A percentile compares a stretch with the other conserved stretches of the same genome.
phyloP scores from a whole-genome alignment of 1,139 yeast species.

The Saccharomyces hybrid region DNA sequence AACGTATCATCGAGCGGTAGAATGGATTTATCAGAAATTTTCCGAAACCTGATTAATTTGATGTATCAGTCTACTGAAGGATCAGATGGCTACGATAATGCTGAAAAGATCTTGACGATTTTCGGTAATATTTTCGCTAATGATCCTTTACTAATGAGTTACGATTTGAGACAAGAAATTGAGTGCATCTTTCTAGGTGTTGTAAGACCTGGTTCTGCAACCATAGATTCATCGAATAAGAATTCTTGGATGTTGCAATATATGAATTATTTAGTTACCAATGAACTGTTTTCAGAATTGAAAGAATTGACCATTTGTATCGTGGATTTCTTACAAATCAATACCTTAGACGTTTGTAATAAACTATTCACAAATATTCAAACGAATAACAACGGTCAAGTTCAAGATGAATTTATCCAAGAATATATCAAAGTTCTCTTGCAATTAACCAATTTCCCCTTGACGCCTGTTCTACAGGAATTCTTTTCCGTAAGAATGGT shows the following conservation, averaged over 20 bases:
- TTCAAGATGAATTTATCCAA: conserved; percentile 25
- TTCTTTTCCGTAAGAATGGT: conserved; percentile 57
- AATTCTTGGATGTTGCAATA: conserved; percentile 34
- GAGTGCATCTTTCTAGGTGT: conserved; percentile 32
- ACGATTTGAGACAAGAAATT: conserved; percentile 29
- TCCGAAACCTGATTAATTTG: conserved; percentile 28
- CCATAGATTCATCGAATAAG: conserved; percentile 14
- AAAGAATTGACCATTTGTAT: conserved; percentile 46
- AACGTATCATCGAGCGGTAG: conserved; percentile 34
- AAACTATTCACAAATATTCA: conserved; percentile 37
- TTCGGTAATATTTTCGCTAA: conserved; percentile 31
- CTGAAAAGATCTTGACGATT: conserved; percentile 23
- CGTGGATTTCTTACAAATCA: conserved; percentile 46
- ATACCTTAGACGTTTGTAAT: conserved; percentile 44
- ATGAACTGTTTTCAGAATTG: conserved; percentile 40
- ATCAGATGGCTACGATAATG: conserved; percentile 20
- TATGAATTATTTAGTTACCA: conserved; percentile 37
- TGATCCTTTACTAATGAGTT: conserved; percentile 31
- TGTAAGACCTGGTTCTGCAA: conserved; percentile 15
- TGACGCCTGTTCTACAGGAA: conserved; percentile 61
- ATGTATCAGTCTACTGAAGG: conserved; percentile 25
- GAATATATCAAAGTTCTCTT: conserved; percentile 45
- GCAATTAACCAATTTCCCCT: conserved; percentile 52
- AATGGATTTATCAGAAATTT: conserved; percentile 33
- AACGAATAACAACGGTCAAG: conserved; percentile 11